A percentile compares a stretch with the other conserved stretches of the same genome.
phyloP scores from a whole-genome alignment of 1,284 basidiomycete genomes.

The Cryptococcus sp. region DNA sequence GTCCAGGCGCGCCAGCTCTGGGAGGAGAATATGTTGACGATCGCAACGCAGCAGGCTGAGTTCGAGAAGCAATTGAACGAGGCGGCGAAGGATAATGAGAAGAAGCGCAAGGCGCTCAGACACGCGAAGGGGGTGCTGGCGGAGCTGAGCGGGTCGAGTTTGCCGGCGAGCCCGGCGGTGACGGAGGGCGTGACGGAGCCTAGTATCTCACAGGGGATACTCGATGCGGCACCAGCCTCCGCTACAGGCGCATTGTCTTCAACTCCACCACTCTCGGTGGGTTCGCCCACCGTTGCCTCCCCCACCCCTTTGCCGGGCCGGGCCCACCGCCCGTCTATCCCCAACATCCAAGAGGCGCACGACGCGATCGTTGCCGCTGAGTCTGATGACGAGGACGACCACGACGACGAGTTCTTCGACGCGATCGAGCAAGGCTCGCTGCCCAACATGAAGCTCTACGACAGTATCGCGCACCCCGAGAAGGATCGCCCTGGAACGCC shows the following conservation, averaged over 20 bases:
- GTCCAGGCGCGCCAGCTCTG: conserved; percentile 72
- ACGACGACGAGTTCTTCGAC: conserved; percentile 97
- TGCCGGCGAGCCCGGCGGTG: conserved; percentile 9
- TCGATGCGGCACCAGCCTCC: conserved; percentile 11
- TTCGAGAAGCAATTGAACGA: conserved; percentile 70
- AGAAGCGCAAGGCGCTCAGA: conserved; percentile 57
- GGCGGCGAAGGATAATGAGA: conserved; percentile 50
- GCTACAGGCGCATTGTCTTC: not conserved
- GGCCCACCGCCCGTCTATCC: conserved; percentile 22
- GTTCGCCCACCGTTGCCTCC: conserved; percentile 3
- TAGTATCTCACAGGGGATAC: conserved; percentile 9
- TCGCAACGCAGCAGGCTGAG: conserved; percentile 80
- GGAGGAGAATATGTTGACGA: conserved; percentile 86
- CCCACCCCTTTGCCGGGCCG: not conserved
- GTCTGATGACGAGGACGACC: conserved; percentile 65
- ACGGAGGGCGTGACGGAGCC: not conserved
- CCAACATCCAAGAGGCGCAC: conserved; percentile 40
- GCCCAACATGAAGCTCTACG: conserved; percentile 64
- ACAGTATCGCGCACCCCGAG: conserved; percentile 55
- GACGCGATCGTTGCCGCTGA: conserved; percentile 36
- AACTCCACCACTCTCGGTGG: not conserved
- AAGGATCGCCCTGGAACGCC: conserved; percentile 30
- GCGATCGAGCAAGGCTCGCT: conserved; percentile 82
- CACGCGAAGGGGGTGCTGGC: conserved; percentile 66
- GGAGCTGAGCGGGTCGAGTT: conserved; percentile 32